Base-by-base conservation (phyloP, 352 stramenopile genomes). In the Globisporangium ultimum region DNA sequence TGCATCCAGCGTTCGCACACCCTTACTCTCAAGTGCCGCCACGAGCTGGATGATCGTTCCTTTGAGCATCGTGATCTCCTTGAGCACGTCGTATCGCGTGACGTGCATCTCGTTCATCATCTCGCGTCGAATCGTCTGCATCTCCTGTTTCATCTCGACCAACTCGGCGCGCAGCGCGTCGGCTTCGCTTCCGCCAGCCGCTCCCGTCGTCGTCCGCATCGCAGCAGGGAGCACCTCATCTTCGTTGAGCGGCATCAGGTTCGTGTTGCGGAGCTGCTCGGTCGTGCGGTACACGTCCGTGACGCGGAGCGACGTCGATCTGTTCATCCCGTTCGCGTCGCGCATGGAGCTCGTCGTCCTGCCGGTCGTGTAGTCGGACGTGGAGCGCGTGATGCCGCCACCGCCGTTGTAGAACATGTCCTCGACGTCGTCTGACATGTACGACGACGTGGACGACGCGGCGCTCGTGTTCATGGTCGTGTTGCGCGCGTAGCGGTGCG, bases 21-120 rank as follows among this genome's bases (percentile, higher is more conserved):
- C 72, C 15, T 61, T 59, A 28, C 51, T 55, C 22, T 78, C 64
- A 32, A 78, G 55, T 22, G 73, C 66, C 4, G 70, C 66, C 21
- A 78, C 50, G 13, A 95, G 70, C 59, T 89, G 74, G 32, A 78
- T 57, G 63, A 94, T 83, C n/a, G 79, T 76, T 28, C 85, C 81
- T 42, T 90, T 87, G 48, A 95, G 80, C 71, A 93, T 69, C 46
- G 80, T 73, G 20, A 95, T 64, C 59, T 95, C 85, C 63, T 95
- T 95, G 45, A 95, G 71, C 52, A 95, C 67, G 55, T 95, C 85
- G 73, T 95, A 95, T 17, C 81, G 79, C 34, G 78, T 89, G 22
- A 82, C 64, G 60, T 93, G 85, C 58, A 95, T 71, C 67, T 93
- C 85, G 53, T 91, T 89, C 78, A 95, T 90, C 57, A 95, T 74